Conservation (phyloP, 352 stramenopile genomes). For the Pythium grandisporangium region DNA sequence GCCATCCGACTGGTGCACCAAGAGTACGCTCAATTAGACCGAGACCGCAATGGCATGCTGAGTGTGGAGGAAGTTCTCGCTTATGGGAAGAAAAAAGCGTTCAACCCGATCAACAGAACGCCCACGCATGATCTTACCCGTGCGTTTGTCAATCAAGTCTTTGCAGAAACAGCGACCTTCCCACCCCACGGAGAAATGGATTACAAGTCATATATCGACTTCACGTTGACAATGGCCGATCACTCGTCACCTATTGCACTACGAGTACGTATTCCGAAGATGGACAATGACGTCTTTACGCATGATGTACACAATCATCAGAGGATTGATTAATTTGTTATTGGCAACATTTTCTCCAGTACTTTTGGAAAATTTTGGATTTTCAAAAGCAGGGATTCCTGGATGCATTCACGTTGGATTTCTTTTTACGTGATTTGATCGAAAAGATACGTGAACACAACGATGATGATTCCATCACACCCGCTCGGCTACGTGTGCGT, state of each 20-base stretch:
- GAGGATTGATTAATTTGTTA: no score
- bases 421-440: conserved; percentile 45
- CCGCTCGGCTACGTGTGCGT: conserved; percentile 23
- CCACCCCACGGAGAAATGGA: conserved; percentile 40
- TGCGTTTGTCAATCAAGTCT: conserved; percentile 44
- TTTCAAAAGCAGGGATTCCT: conserved; percentile 58
- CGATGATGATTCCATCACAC: conserved; percentile 10
- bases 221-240: conserved; percentile 44
- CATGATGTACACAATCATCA: no score
- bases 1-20: conserved; percentile 31
- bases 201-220: conserved; percentile 53
- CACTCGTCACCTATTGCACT: conserved; percentile 20
- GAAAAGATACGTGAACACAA: conserved; percentile 28
- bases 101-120: conserved; percentile 30
- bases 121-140: conserved; percentile 50
- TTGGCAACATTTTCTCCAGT: conserved; percentile 21
- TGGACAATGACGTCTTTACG: no score
- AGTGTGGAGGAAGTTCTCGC: conserved; percentile 31
- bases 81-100: conserved; percentile 62
- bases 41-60: conserved; percentile 47
- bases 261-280: conserved; percentile 22
- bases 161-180: conserved; percentile 37
- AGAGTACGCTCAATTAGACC: conserved; percentile 59
- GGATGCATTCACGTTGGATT: conserved; percentile 50
- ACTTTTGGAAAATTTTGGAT: conserved; percentile 61